phyloP scores from a whole-genome alignment of 2,329 filamentous ascomycete genomes.

The Fusarium temperatum region DNA sequence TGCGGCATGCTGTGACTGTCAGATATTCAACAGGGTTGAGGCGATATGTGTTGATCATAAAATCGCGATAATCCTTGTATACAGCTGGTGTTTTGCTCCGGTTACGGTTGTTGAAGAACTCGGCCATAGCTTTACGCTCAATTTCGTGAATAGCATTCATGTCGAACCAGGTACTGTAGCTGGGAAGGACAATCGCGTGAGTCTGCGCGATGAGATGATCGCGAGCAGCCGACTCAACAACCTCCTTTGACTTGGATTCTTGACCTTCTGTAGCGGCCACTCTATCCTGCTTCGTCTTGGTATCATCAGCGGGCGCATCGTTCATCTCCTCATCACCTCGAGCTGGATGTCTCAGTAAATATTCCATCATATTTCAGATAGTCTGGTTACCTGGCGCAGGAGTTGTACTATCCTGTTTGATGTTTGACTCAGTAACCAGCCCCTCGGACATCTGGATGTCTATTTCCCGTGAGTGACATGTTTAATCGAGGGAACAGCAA shows the following conservation, averaged over 20 bases:
- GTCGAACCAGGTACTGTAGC: conserved; percentile 99
- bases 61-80: conserved; percentile 99
- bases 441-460: conserved; percentile 73
- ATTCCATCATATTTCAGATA: conserved; percentile 73
- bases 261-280: conserved; percentile 60
- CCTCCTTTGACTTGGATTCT: conserved; percentile 78
- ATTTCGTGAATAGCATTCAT: conserved; percentile 92
- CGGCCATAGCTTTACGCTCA: conserved; percentile 92
- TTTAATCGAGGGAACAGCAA: not conserved
- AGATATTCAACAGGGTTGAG: conserved; percentile 96
- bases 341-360: conserved; percentile 60
- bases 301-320: conserved; percentile 65
- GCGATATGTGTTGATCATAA: conserved; percentile 99
- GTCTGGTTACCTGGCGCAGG: conserved; percentile 61
- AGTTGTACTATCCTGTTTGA: conserved; percentile 70
- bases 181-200: conserved; percentile 94
- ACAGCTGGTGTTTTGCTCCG: conserved; percentile 97
- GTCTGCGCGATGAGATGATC: conserved; percentile 93
- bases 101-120: conserved; percentile 99
- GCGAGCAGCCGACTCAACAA: conserved; percentile 84
- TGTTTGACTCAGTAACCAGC: conserved; percentile 55
- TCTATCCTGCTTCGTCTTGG: conserved; percentile 60
- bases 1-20: conserved; percentile 93
- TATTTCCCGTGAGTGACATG: conserved; percentile 44
- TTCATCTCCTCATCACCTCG: conserved; percentile 85